Evolutionary conservation across 2,329 filamentous ascomycete species (phyloP), one percentile per base, ranked within the genome.

Genomic region (Magnaporthiopsis incrustans): DNA sequence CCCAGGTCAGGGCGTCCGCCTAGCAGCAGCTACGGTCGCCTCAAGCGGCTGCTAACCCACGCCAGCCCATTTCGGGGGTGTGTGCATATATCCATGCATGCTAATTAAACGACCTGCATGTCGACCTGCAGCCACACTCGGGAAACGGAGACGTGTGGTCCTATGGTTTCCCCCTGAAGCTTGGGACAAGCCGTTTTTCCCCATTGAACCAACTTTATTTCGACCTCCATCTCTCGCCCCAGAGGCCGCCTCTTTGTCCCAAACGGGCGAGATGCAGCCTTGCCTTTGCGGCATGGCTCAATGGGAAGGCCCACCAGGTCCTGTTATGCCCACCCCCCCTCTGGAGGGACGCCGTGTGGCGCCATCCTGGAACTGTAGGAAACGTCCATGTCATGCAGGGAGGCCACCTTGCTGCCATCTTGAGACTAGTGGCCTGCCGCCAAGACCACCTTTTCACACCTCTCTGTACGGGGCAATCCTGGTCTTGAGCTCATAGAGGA

Each of bases 401-500:
- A n/a, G n/a, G n/a, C 44, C 2, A n/a, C 22, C 12, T 18, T 18
- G 3, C 15, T 38, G 14, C 35, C 44, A n/a, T 6, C 7, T 53
- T 22, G 44, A 53, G 44, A 11, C 44, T 53, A 53, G 38, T 44
- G 7, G 44, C 22, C n/a, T 53, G 44, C 44, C n/a, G 44, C 44
- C 18, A 53, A n/a, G 44, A 7, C 44, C 44, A 11, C 12, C 27
- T 32, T 22, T 2, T 63, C 15, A 79, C 27, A 81, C 78, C 65
- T 85, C 82, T 59, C 82, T 75, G 70, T 89, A 90, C 30, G 87
- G 85, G 44, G 86, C 84, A 63, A 91, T 87, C 35, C 89, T 89
- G 75, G 86, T 91, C 76, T 90, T 90, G 66, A 95, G 85, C 77
- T 92, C 90, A 65, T 79, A 81, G 33, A 94, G 90, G 72, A 95